Evolutionary conservation across 805 yeast genomes (phyloP), one percentile per base, ranked within the genome.

Genomic region (Pichia paraexigua): DNA sequence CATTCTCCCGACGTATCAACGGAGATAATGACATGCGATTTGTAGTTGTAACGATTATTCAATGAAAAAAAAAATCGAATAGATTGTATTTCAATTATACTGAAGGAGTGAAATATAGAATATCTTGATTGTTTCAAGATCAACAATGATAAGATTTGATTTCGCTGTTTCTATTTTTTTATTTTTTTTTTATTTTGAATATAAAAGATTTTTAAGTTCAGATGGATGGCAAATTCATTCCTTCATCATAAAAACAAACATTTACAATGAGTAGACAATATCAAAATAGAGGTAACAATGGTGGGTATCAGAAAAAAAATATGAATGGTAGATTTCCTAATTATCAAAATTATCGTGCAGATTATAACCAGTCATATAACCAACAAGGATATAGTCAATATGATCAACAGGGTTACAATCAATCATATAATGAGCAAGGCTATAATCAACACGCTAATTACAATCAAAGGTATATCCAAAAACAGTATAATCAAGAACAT

Each of bases 21-120:
- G 50, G 50, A 8, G 50, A 17, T 20, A 45, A 41, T 3, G 50
- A 47, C 50, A 47, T 46, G n/a, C 7, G 30, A 6, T 28, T 5
- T 9, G 7, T 28, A 12, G 9, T 28, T 10, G n/a, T 7, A 30
- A 30, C 3, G 35, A 30, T 13, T 30, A 15, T 13, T 30, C 35
- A 13, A 30, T 27, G 12, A 11, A 6, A 11, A 27, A 10, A 11
- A 10, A 3, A 27, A 27, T 24, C n/a, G 25, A 27, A 27, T 27
- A 27, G 2, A 27, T 10, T 27, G 30, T 6, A 6, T 10, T 27
- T 24, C 4, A 24, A 7, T 7, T 24, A 7, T 24, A 7, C 25
- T 5, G 25, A 24, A 24, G 9, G 30, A 11, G 9, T 35, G 12
- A n/a, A 17, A 17, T n/a, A 35, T 5, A 2, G 17, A 35, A n/a